phyloP scores from a whole-genome alignment of 192 early-diverging fungal species.

The Haplosporangium gracile region DNA sequence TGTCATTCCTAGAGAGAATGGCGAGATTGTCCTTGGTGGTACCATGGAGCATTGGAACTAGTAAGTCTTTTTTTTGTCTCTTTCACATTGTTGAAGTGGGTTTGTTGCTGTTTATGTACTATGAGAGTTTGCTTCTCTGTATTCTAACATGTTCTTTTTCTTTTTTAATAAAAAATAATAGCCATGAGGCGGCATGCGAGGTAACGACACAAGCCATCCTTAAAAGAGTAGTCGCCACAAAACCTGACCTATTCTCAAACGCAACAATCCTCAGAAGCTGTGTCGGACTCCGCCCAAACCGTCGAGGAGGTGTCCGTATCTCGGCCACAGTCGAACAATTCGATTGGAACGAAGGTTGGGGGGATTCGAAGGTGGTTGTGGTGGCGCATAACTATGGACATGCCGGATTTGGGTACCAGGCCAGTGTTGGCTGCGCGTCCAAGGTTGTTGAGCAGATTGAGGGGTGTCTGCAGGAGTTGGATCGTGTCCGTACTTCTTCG shows the following conservation, averaged over 20 bases:
- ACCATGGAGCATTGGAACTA: conserved; percentile 61
- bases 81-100: neutral
- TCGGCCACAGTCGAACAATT: conserved; percentile 59
- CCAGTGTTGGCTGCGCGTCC: conserved; percentile 71
- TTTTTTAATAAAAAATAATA: conserved; percentile 3
- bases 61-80: conserved; percentile 57
- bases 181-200: conserved; percentile 42
- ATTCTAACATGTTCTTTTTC: neutral
- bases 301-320: conserved; percentile 65
- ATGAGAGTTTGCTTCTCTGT: neutral
- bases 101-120: neutral
- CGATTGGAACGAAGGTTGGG: conserved; percentile 44
- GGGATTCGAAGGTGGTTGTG: conserved; percentile 25
- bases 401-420: conserved; percentile 72
- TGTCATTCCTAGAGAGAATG: conserved; percentile 83
- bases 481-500: neutral
- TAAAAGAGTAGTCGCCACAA: conserved; percentile 42
- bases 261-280: conserved; percentile 57
- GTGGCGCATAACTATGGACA: conserved; percentile 79
- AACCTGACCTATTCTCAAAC: conserved; percentile 61
- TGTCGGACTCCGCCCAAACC: conserved; percentile 69
- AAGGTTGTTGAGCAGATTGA: conserved; percentile 59
- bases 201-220: conserved; percentile 63
- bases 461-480: conserved; percentile 22
- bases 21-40: conserved; percentile 80